phyloP scores from a whole-genome alignment of 2,329 filamentous ascomycete species.

The Fusarium sp. region DNA sequence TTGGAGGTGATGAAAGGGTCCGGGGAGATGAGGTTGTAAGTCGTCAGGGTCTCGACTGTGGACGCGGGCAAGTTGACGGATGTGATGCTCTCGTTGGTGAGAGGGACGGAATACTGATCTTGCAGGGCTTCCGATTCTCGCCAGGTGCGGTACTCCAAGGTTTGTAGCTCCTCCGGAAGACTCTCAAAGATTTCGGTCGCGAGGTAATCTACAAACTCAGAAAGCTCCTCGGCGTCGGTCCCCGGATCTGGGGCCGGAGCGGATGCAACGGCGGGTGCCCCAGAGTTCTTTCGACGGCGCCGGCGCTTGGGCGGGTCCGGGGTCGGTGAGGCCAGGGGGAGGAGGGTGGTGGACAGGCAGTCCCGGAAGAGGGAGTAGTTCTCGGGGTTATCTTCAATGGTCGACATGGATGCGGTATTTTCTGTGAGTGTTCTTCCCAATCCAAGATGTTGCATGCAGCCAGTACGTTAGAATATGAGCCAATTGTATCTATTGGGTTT shows the following conservation, averaged over 20 bases:
- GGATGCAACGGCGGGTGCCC: slow-evolving; percentile 21
- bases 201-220: slow-evolving; percentile 88
- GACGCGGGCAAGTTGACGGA: slow-evolving; percentile 67
- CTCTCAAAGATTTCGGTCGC: slow-evolving; percentile 77
- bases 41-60: slow-evolving; percentile 76
- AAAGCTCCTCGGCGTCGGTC: slow-evolving; percentile 75
- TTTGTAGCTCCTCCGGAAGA: slow-evolving; percentile 74
- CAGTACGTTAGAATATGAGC: neutral
- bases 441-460: slow-evolving; percentile 4
- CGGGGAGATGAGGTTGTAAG: slow-evolving; percentile 75
- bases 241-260: slow-evolving; percentile 32
- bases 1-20: slow-evolving; percentile 52
- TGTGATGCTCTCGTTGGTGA: slow-evolving; percentile 68
- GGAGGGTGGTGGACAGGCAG: slow-evolving; percentile 78
- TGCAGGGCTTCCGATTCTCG: slow-evolving; percentile 61
- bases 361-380: slow-evolving; percentile 78
- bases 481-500: slow-evolving; percentile 1
- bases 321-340: slow-evolving; percentile 68
- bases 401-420: slow-evolving; percentile 35
- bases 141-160: slow-evolving; percentile 73
- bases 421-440: slow-evolving; percentile 1
- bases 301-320: slow-evolving; percentile 63
- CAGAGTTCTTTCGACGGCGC: slow-evolving; percentile 49
- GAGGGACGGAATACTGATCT: slow-evolving; percentile 70
- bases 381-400: slow-evolving; percentile 42